These are phyloP conservation scores for Colletotrichum liriopes DNA, from an alignment of 2,329 filamentous ascomycete species.

Conservation along the genomic window DNA sequence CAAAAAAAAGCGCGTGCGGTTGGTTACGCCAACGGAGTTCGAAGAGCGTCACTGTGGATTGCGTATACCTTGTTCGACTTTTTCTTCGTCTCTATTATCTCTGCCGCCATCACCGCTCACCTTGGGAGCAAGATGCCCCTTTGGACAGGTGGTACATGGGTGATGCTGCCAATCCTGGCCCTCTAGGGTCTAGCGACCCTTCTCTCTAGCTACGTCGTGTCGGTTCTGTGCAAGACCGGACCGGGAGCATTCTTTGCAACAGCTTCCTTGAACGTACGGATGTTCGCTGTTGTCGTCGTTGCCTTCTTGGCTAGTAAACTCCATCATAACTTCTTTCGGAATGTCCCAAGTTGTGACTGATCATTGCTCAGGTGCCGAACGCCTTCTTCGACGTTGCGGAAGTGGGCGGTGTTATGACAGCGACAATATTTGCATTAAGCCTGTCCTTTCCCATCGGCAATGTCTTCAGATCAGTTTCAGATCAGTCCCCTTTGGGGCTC, in stretches of 20 bases:
- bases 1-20: background rate
- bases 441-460: slow-evolving; percentile 9
- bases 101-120: background rate
- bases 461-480: slow-evolving; percentile 3
- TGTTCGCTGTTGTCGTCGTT: background rate
- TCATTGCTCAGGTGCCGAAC: background rate
- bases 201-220: slow-evolving; percentile 9
- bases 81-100: slow-evolving; percentile 16
- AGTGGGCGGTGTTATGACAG: background rate
- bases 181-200: slow-evolving; percentile 11
- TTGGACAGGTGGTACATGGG: slow-evolving; percentile 3
- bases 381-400: background rate
- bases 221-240: slow-evolving; percentile 10
- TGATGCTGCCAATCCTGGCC: slow-evolving; percentile 11
- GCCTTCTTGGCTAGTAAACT: background rate
- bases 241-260: background rate
- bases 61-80: slow-evolving; percentile 32
- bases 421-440: slow-evolving; percentile 7
- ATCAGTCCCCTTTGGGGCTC: slow-evolving; percentile 1
- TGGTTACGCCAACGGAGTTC: slow-evolving; percentile 13
- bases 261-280: background rate
- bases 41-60: slow-evolving; percentile 10
- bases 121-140: background rate
- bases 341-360: background rate
- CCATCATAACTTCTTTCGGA: background rate